These are phyloP conservation scores for Hanseniaspora sp. DNA, from an alignment of 1,139 yeast species.

Conservation along the genomic window DNA sequence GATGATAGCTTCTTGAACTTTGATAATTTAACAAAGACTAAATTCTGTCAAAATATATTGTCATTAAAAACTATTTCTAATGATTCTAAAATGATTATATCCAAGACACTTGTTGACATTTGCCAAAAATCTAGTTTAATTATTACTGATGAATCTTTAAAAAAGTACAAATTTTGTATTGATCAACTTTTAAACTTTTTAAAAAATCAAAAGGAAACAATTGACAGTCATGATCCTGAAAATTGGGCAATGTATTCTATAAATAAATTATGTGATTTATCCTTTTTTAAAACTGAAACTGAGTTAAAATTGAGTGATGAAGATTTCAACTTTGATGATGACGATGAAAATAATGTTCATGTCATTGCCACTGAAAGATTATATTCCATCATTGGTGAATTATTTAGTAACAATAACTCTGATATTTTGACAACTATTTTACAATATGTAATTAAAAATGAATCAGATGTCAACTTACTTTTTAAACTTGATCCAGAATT, in stretches of 20 bases:
- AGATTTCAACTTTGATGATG: slow-evolving; percentile 17
- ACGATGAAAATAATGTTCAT: slow-evolving; percentile 24
- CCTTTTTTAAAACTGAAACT: slow-evolving; percentile 40
- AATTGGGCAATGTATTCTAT: slow-evolving; percentile 42
- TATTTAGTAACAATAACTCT: slow-evolving; percentile 36
- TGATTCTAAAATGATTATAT: background rate
- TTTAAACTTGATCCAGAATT: slow-evolving; percentile 48
- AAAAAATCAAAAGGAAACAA: slow-evolving; percentile 36
- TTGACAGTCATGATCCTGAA: slow-evolving; percentile 23
- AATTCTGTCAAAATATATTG: slow-evolving; percentile 48
- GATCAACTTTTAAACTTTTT: slow-evolving; percentile 55
- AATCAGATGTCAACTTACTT: slow-evolving; percentile 30
- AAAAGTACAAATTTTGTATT: slow-evolving; percentile 51
- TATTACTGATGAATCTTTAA: slow-evolving; percentile 28
- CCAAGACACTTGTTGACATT: slow-evolving; percentile 19
- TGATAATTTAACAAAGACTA: slow-evolving; percentile 67
- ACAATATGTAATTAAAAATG: slow-evolving; percentile 28
- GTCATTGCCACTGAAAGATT: slow-evolving; percentile 48
- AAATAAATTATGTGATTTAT: slow-evolving; percentile 40
- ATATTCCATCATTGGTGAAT: slow-evolving; percentile 52
- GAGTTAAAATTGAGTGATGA: slow-evolving; percentile 14
- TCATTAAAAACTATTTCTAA: slow-evolving; percentile 23
- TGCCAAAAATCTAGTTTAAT: slow-evolving; percentile 18
- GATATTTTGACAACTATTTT: slow-evolving; percentile 29
- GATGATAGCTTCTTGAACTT: slow-evolving; percentile 52